These are phyloP conservation scores for Rostrohypoxylon terebratum DNA, from an alignment of 495 filamentous ascomycete genomes.

Conservation along the genomic window DNA sequence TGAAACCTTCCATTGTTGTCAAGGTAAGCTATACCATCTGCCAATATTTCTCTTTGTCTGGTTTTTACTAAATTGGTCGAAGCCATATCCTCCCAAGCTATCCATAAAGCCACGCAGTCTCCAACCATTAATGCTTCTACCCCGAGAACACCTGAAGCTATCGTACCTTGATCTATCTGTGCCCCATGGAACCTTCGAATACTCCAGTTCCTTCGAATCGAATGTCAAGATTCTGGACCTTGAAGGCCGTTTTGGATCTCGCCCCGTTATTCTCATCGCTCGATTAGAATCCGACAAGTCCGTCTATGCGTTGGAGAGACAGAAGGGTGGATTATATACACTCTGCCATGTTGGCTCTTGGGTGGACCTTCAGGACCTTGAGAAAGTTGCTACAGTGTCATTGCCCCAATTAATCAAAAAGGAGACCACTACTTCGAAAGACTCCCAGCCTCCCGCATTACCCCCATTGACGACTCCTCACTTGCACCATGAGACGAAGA, in stretches of 20 bases:
- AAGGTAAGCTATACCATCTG: conserved; percentile 56
- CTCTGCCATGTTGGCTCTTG: conserved; percentile 75
- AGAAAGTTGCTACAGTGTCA: conserved; percentile 55
- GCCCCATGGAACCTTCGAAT: conserved; percentile 62
- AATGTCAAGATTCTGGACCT: conserved; percentile 72
- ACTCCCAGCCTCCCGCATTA: conserved; percentile 12
- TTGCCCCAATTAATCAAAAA: conserved; percentile 44
- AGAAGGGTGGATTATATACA: conserved; percentile 72
- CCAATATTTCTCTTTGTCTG: neutral
- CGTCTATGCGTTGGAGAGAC: conserved; percentile 79
- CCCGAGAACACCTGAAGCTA: conserved; percentile 69
- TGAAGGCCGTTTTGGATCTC: conserved; percentile 62
- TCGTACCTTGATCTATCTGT: conserved; percentile 69
- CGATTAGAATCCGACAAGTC: conserved; percentile 67
- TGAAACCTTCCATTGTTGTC: conserved; percentile 60
- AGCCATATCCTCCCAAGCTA: conserved; percentile 70
- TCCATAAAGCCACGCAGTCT: conserved; percentile 69
- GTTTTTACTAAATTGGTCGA: conserved; percentile 36
- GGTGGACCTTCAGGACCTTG: conserved; percentile 67
- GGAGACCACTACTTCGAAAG: conserved; percentile 7
- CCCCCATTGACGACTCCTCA: conserved; percentile 51
- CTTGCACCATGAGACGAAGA: conserved; percentile 59
- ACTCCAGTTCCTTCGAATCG: conserved; percentile 68
- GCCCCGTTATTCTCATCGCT: conserved; percentile 73
- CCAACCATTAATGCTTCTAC: conserved; percentile 69